A percentile compares a stretch with the other conserved stretches of the same genome.
phyloP scores from a whole-genome alignment of 176 grass and related monocot genomes.

The Saccharum officinarum region DNA sequence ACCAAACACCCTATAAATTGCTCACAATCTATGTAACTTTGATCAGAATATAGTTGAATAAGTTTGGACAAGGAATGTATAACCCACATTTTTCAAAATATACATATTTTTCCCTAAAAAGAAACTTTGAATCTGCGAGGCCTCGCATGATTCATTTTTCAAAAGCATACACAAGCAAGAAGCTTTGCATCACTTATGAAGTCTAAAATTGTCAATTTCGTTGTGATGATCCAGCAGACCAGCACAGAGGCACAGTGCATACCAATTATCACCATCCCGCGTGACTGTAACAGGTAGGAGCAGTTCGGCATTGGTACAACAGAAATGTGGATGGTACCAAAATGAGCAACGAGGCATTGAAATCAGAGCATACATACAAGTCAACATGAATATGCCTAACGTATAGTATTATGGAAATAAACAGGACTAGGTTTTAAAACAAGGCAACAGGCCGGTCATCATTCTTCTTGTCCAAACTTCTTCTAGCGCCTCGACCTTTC shows the following conservation, averaged over 20 bases:
- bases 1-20: background rate
- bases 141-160: background rate
- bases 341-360: constrained; percentile 46
- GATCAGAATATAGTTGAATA: background rate
- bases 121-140: background rate
- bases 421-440: constrained; percentile 37
- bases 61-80: background rate
- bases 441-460: constrained; percentile 27
- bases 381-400: constrained; percentile 28
- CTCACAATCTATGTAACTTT: background rate
- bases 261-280: background rate
- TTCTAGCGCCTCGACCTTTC: constrained; percentile 44
- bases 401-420: constrained; percentile 25
- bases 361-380: constrained; percentile 47
- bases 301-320: constrained; percentile 10
- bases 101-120: background rate
- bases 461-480: constrained; percentile 81
- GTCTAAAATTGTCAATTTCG: background rate
- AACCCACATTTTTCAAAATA: background rate
- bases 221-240: background rate
- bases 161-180: no score
- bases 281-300: constrained; percentile 3
- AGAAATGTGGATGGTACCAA: constrained; percentile 13
- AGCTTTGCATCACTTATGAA: background rate
- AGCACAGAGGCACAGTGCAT: background rate